Percentiles rank a stretch among this genome's conserved stretches.
Evolutionary conservation across 202 grass and related monocot genomes (phyloP).

Genomic region (Dendrocalamus latiflorus): DNA sequence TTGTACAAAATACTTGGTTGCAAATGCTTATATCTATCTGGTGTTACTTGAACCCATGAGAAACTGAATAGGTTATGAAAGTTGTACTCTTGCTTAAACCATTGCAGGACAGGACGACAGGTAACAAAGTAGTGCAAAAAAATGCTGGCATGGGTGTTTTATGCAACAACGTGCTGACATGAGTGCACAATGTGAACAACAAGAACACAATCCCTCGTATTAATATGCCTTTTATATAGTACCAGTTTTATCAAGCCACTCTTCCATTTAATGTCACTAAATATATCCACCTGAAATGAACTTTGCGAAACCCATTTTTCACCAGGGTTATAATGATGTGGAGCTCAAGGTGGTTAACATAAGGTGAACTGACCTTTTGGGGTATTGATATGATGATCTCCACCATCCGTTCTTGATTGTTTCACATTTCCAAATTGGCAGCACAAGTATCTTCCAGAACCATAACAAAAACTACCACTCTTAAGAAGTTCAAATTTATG

Average conservation of each 20-base stretch:
- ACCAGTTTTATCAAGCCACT: background rate
- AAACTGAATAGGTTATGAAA: background rate
- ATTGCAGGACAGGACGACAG: background rate
- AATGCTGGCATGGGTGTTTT: background rate
- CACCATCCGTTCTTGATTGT: constrained; percentile 45
- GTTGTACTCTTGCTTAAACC: background rate
- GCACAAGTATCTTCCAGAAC: constrained; percentile 88
- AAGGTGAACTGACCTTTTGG: constrained; percentile 64
- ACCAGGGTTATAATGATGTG: background rate
- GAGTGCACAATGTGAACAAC: background rate
- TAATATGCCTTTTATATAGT: background rate
- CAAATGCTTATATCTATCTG: background rate
- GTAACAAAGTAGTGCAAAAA: background rate
- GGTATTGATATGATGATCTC: constrained; percentile 54
- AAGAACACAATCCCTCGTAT: background rate
- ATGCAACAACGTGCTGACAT: background rate
- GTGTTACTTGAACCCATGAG: background rate
- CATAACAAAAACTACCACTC: constrained; percentile 83
- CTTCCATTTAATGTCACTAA: background rate
- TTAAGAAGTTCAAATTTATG: constrained; percentile 89
- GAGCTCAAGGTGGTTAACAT: background rate
- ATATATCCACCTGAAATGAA: constrained; percentile 12
- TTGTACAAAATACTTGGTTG: background rate
- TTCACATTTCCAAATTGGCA: constrained; percentile 73
- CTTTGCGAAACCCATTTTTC: background rate